A percentile compares a stretch with the other conserved stretches of the same genome.
Evolutionary conservation across 2,329 filamentous ascomycete genomes (phyloP).

Genomic region (Lecanoromycetidae sp.): DNA sequence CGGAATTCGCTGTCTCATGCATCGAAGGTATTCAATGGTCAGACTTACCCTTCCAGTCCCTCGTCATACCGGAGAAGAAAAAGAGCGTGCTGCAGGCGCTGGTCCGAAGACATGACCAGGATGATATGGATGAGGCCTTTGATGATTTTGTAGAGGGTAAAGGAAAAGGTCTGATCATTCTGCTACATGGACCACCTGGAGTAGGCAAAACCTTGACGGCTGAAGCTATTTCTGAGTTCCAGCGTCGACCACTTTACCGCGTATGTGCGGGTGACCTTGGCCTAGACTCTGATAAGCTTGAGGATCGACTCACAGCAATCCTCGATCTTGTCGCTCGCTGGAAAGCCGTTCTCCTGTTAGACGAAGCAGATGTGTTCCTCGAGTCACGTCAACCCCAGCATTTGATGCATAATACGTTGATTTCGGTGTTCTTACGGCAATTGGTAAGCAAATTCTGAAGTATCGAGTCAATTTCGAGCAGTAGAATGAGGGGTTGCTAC

Average conservation of each 20-base stretch:
- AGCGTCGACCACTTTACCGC: constrained; percentile 12
- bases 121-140: constrained; percentile 8
- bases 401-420: constrained; percentile 17
- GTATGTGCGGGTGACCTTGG: constrained; percentile 14
- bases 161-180: constrained; percentile 24
- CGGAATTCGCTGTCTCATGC: constrained; percentile 65
- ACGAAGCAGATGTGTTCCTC: constrained; percentile 31
- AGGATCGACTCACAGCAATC: constrained; percentile 19
- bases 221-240: constrained; percentile 15
- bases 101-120: constrained; percentile 8
- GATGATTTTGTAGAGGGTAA: constrained; percentile 27
- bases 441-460: no score
- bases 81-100: constrained; percentile 17
- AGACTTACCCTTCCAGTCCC: constrained; percentile 60
- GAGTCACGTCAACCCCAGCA: constrained; percentile 18
- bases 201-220: constrained; percentile 18
- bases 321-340: constrained; percentile 22
- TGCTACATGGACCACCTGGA: constrained; percentile 19
- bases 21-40: constrained; percentile 77
- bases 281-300: constrained; percentile 19
- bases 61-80: constrained; percentile 15
- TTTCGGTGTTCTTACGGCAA: constrained; percentile 27
- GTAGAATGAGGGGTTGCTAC: no score
- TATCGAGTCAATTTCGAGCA: no score
- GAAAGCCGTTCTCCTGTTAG: constrained; percentile 27